A percentile compares a stretch with the other conserved stretches of the same genome.
Conservation (phyloP, 306 rosid genomes). For the Cyclanthera cordifolia region DNA sequence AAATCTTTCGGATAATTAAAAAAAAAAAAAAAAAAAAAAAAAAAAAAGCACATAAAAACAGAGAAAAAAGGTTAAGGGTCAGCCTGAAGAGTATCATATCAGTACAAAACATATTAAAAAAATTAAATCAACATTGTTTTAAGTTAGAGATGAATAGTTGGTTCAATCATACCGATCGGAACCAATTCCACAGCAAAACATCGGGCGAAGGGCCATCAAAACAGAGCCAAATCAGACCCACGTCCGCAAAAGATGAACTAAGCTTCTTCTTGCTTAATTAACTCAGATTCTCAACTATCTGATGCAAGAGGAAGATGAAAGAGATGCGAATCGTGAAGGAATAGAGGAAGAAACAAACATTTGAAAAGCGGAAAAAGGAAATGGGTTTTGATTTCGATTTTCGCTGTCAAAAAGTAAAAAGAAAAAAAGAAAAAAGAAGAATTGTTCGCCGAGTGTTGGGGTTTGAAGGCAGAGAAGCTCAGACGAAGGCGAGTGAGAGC, state of each 20-base stretch:
- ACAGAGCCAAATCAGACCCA: slow-evolving; percentile 21
- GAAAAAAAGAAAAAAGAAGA: no score
- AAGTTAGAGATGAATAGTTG: not conserved
- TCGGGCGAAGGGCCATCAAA: slow-evolving; percentile 41
- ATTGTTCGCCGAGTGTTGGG: no score
- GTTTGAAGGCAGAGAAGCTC: no score
- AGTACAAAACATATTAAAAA: not conserved
- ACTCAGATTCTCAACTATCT: no score
- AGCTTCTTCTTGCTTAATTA: no score
- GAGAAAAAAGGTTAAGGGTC: not conserved
- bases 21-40: not conserved
- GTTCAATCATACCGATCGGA: slow-evolving; percentile 53
- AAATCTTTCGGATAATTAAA: slow-evolving; percentile 15
- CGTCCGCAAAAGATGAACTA: slow-evolving; percentile 20
- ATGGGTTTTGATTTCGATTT: no score
- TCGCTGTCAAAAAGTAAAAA: no score
- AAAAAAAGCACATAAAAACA: not conserved
- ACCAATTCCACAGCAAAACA: slow-evolving; percentile 59
- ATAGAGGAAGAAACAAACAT: no score
- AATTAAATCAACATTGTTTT: not conserved
- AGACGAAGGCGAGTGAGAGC: no score
- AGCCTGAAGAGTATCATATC: not conserved
- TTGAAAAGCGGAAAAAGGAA: no score
- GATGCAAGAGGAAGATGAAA: no score
- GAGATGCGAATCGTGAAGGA: no score